Evolutionary conservation across 306 rosid species (phyloP), one percentile per base, ranked within the genome.

Genomic region (Calophaca sinica): DNA sequence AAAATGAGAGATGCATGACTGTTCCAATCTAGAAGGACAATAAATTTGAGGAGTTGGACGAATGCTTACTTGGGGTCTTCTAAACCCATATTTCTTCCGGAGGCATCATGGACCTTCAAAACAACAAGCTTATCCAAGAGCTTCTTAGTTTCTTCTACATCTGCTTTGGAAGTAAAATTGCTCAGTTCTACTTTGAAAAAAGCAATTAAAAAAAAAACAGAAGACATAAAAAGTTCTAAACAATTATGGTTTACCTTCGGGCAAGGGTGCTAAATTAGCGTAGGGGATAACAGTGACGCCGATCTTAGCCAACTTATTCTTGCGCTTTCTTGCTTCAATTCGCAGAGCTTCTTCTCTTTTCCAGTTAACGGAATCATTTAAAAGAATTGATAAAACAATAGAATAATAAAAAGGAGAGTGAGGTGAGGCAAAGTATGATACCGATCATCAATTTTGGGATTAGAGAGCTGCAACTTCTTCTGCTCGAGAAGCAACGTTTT

Each of bases 101-200:
- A 70, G 77, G 29, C 64, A 82, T 73, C 82, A 72, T 89, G 74
- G 76, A 88, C 75, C 90, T 89, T 91, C 79, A 89, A 74, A 72
- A 89, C 86, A 57, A 79, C 96, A 78, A 91, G 86, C 81, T 89
- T 91, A 59, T 89, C 91, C 84, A 91, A 78, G 62, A 89, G 85
- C 67, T 84, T 84, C 76, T 65, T 88, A 58, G 82, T 82, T 70
- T 85, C 80, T 38, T 81, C 84, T 6, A 70, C 5, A 79, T 84
- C 96, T 86, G 86, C 72, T 72, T 67, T 60, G 5, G 14, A 44
- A 6, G 65, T 41, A 63, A 60, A 62, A 38, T 1, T 35, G 52
- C 41, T 62, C 74, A 73, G 51, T 28, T 55, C 35, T 35, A 74
- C 26, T 65, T 62, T 53, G 12, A 20, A 15, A 65, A 39, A 46